phyloP scores from a whole-genome alignment of 257 asterid species.

The Solanum chaucha region DNA sequence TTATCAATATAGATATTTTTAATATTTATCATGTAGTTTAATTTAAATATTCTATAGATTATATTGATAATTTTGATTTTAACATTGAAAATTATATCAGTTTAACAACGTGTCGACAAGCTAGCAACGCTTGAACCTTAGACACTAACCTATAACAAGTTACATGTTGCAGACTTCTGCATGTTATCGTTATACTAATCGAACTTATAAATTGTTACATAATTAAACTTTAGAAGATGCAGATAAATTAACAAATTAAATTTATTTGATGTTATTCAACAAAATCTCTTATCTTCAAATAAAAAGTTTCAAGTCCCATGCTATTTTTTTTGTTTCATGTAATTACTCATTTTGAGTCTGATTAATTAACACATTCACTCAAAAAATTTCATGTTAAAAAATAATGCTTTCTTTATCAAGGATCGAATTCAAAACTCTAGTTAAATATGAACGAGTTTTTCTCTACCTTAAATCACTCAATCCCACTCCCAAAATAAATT shows the following conservation, averaged over 20 bases:
- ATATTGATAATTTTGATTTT: no score
- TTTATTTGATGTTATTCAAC: not conserved
- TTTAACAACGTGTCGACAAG: no score
- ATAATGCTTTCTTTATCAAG: not conserved
- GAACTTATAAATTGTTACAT: not conserved
- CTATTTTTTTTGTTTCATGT: not conserved
- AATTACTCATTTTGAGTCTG: not conserved
- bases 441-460: not conserved
- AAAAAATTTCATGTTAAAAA: accelerated
- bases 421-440: not conserved
- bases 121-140: not conserved
- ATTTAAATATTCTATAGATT: no score
- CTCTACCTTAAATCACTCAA: not conserved
- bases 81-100: no score
- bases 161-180: not conserved
- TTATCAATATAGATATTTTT: no score
- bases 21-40: no score
- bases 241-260: not conserved
- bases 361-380: not conserved
- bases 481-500: no score
- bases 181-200: no score
- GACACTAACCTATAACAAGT: not conserved
- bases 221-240: not conserved
- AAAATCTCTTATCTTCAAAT: not conserved
- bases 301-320: not conserved